A percentile compares a stretch with the other conserved stretches of the same genome.
Evolutionary conservation across 306 rosid species (phyloP).

Genomic region (Calophaca sinica): DNA sequence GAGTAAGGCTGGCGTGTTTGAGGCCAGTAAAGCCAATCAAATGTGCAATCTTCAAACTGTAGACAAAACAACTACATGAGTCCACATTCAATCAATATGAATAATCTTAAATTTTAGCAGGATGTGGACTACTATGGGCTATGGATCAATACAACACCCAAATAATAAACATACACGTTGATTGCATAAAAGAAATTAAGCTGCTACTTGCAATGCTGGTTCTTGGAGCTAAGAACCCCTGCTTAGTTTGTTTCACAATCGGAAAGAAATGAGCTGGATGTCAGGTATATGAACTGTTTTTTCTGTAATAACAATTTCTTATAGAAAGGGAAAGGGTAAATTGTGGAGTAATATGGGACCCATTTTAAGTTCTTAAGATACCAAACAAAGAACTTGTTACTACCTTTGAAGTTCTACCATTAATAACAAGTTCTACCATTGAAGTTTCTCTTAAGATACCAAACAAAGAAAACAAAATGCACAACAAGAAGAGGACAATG

Average conservation of each 20-base stretch:
- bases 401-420: too few relatives aligned
- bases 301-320: too few relatives aligned
- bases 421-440: too few relatives aligned
- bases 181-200: not conserved
- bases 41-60: slow-evolving; percentile 91
- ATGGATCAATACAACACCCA: not conserved
- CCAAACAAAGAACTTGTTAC: too few relatives aligned
- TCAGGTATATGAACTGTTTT: too few relatives aligned
- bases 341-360: too few relatives aligned
- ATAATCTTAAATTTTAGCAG: slow-evolving; percentile 4
- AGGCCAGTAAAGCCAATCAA: slow-evolving; percentile 94
- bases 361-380: too few relatives aligned
- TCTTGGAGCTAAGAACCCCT: too few relatives aligned
- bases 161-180: slow-evolving; percentile 4
- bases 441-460: not conserved
- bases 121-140: not conserved
- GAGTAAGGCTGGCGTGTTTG: slow-evolving; percentile 72
- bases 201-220: not conserved
- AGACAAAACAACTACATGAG: slow-evolving; percentile 17
- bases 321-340: too few relatives aligned
- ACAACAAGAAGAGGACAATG: not conserved
- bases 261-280: too few relatives aligned
- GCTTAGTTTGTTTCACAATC: too few relatives aligned
- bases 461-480: not conserved
- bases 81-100: slow-evolving; percentile 32